Base-by-base conservation (phyloP, 495 filamentous ascomycete genomes). In the Geoglossum glabrum region DNA sequence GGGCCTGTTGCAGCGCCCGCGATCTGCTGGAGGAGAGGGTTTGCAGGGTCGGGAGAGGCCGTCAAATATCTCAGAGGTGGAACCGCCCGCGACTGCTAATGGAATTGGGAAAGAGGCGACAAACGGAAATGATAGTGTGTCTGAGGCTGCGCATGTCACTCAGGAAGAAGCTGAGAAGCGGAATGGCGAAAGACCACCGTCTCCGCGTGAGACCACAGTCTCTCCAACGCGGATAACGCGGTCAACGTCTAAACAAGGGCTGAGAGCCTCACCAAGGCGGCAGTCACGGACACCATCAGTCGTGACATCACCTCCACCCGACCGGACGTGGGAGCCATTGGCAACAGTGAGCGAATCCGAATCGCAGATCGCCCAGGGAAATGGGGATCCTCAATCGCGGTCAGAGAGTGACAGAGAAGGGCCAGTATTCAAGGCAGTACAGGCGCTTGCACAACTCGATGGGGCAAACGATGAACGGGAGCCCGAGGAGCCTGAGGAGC, bases 401-500 rank as follows among this genome's bases (percentile, higher is more conserved):
- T 5, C 49, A 52, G 28, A 28, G 17, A 13, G 25, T 28, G 15
- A 52, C 17, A 31, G 23, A 1, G 49, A 13, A 8, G 11, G 25
- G 19, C 28, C 28, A 15, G 28, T 27, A 5, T 28, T 21, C 30
- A 33, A 23, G 13, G 23, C 15, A 33, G 9, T 38, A 40, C 21
- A 56, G 36, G 54, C 31, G n/a, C 31, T 17, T 25, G 27, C 54
- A 38, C 36, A 36, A 17, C 21, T 56, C 15, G 54, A 45, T 40
- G 36, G 36, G 2, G 11, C 36, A 7, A 15, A 7, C 36, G 36
- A 40, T 2, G 36, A 40, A 15, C 6, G 1, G 17, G 36, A 40
- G n/a, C n/a, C n/a, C n/a, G n/a, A 71, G 0, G 72, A 69, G 13
- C 57, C 70, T 26, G 70, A 72, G 19, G 83, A 88, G 61, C 83